These are phyloP conservation scores for Hibiscus syriacus DNA, from an alignment of 345 rosid genomes.

Conservation along the genomic window DNA sequence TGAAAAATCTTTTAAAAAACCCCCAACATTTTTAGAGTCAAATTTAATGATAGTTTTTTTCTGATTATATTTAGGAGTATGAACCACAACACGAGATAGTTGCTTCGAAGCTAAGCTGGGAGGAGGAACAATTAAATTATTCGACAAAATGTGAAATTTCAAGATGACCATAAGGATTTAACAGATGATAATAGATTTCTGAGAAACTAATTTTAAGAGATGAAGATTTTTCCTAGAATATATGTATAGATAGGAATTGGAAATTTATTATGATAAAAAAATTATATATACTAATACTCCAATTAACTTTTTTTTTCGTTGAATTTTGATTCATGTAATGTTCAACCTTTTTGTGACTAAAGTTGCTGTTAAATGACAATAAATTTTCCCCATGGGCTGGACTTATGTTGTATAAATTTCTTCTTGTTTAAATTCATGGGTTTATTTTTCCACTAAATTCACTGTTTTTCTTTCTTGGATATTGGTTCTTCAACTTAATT, in stretches of 20 bases:
- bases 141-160: constrained; percentile 43
- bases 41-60: too few species aligned
- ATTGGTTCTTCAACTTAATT: too few species aligned
- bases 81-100: constrained; percentile 65
- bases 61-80: constrained; percentile 76
- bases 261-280: too few species aligned
- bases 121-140: constrained; percentile 44
- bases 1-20: too few species aligned
- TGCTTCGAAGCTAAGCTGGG: constrained; percentile 77
- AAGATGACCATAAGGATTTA: too few species aligned
- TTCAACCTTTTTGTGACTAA: too few species aligned
- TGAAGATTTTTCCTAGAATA: constrained; percentile 8
- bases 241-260: too few species aligned
- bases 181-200: too few species aligned
- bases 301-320: not conserved
- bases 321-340: constrained; percentile 5
- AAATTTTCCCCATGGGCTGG: not conserved
- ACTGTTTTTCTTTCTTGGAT: too few species aligned
- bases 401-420: not conserved
- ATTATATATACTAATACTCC: too few species aligned
- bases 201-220: constrained; percentile 29
- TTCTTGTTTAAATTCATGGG: not conserved
- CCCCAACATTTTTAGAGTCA: too few species aligned
- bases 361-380: not conserved
- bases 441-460: too few species aligned